Conservation (phyloP, 352 stramenopile species). For the Globisporangium rhizosaccharum region DNA sequence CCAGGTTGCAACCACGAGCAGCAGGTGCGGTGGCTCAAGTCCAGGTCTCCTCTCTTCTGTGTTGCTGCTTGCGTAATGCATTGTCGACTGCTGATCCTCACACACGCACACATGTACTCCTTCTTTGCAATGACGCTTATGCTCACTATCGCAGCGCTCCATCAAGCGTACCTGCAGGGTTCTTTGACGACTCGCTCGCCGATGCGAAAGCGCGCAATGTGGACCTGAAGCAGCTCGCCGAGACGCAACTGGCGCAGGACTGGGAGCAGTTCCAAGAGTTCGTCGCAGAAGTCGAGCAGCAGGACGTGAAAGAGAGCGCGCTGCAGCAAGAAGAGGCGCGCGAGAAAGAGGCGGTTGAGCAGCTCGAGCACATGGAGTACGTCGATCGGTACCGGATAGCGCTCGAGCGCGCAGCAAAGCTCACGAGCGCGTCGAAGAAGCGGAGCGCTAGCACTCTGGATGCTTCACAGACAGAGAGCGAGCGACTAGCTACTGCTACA, state of each 20-base stretch:
- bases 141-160: not conserved
- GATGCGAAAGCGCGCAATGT: conserved; percentile 43
- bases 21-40: too few species aligned
- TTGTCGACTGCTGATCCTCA: too few species aligned
- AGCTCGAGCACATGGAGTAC: conserved; percentile 69
- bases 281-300: conserved; percentile 45
- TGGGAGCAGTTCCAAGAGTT: conserved; percentile 66
- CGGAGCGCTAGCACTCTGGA: not conserved
- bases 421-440: conserved; percentile 17
- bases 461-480: not conserved
- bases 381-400: conserved; percentile 50
- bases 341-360: conserved; percentile 40
- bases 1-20: too few species aligned
- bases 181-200: conserved; percentile 48
- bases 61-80: too few species aligned
- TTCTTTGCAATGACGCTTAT: not conserved
- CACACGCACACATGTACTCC: too few species aligned
- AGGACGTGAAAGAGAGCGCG: conserved; percentile 26
- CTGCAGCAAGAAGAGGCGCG: conserved; percentile 31
- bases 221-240: conserved; percentile 37
- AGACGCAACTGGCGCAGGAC: conserved; percentile 38
- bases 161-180: conserved; percentile 24
- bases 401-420: conserved; percentile 29
- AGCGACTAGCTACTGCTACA: not conserved
- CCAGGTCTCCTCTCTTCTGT: too few species aligned